Base-by-base conservation (phyloP, 768 basidiomycete species). In the Mycena pura region DNA sequence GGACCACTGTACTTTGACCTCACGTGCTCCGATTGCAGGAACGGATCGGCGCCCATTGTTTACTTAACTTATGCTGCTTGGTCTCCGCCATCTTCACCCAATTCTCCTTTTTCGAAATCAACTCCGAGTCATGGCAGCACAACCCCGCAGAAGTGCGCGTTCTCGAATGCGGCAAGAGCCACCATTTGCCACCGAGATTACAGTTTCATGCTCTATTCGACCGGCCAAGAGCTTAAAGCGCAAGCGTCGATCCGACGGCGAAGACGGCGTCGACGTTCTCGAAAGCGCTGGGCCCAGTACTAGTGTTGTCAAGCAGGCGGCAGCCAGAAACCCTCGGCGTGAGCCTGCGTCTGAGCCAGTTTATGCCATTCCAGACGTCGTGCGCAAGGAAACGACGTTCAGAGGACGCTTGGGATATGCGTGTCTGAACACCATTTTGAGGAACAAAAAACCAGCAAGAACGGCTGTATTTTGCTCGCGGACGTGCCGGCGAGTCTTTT, bases 351-450 rank as follows among this genome's bases (percentile, higher is more conserved):
- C 71, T 13, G 52, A 55, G 44, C 44, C n/a, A 82, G 85, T 84
- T 1, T 91, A 90, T 67, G 73, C 84, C 48, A 93, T 95, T 52
- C 87, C 90, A 1, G 86, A 88, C 50, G 89, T 93, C 0, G 82
- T 87, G 71, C 78, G 72, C 66, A 89, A 86, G 72, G 73, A 76
- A 31, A 91, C 91, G 1, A 85, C 84, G 3, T 95, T 92, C 72
- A 85, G 78, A 71, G 92, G 92, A 60, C 79, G 84, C 24, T 7
- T 34, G 81, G 87, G 88, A 2, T 90, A 95, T 71, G 93, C 93
- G 3, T 95, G 93, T 69, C 72, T 95, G 47, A 95, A 95, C 68
- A 95, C 95, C 0, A 79, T 97, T 15, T 74, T 96, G 13, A 83
- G 95, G 41, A 86, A 79, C 28, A 80, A 77, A 60, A 92, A 89